These are phyloP conservation scores for Pseudogymnoascus sp. DNA, from an alignment of 2,329 filamentous ascomycete genomes.

Conservation along the genomic window DNA sequence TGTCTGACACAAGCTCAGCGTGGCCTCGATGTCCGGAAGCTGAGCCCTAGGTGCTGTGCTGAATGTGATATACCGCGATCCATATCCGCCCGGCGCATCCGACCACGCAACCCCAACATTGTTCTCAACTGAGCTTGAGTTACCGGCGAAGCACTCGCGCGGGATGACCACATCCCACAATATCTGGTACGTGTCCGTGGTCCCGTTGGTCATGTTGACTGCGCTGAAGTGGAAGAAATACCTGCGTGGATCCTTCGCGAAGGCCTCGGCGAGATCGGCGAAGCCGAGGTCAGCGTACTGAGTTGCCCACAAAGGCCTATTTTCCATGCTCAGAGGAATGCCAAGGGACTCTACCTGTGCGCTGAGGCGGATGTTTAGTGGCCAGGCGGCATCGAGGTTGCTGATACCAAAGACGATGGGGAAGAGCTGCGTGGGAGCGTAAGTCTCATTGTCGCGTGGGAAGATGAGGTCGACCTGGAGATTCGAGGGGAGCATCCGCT, in stretches of 20 bases:
- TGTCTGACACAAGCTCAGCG: not conserved
- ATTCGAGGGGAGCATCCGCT: not conserved
- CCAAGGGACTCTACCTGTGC: too few species aligned
- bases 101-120: too few species aligned
- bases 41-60: not conserved
- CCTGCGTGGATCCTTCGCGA: not conserved
- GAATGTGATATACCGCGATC: not conserved
- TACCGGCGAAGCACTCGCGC: not conserved
- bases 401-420: constrained; percentile 27
- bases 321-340: too few species aligned
- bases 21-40: not conserved
- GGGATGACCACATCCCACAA: not conserved
- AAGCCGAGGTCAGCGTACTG: too few species aligned
- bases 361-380: not conserved
- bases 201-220: not conserved
- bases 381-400: constrained; percentile 16
- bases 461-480: constrained; percentile 26
- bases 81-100: too few species aligned
- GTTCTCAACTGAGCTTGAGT: not conserved
- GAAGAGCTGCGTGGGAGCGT: constrained; percentile 22
- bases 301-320: too few species aligned
- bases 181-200: not conserved
- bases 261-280: too few species aligned
- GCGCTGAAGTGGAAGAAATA: not conserved
- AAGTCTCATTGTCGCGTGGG: constrained; percentile 28